Evolutionary conservation across 768 basidiomycete species (phyloP).

Genomic region (Lentinula sp.): DNA sequence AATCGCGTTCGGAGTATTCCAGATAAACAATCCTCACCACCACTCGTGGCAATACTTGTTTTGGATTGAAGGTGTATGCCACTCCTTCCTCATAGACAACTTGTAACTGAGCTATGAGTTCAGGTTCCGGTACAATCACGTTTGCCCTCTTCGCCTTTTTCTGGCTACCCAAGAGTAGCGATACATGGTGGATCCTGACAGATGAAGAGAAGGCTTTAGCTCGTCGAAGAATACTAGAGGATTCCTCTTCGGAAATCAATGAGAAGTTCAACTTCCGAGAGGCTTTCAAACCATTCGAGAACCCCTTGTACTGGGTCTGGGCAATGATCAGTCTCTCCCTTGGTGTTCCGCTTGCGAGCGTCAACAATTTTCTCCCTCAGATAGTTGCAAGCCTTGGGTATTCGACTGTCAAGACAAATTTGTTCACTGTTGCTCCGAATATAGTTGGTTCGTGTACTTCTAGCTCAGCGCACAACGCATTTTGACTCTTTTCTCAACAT

Average conservation of each 20-base stretch:
- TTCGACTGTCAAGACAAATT: constrained; percentile 44
- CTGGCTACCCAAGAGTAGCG: constrained; percentile 38
- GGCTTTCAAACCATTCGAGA: constrained; percentile 36
- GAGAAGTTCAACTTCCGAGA: constrained; percentile 35
- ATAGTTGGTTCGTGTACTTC: constrained; percentile 24
- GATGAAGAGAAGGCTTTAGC: constrained; percentile 34
- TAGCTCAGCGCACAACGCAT: background rate
- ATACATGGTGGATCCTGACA: constrained; percentile 32
- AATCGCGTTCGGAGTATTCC: constrained; percentile 48
- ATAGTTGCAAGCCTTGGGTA: constrained; percentile 39
- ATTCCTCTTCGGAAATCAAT: constrained; percentile 37
- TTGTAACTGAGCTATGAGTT: background rate
- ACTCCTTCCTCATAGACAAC: background rate
- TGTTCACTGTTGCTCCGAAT: constrained; percentile 49
- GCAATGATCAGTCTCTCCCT: constrained; percentile 38
- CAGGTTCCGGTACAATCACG: constrained; percentile 32
- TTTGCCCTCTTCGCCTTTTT: constrained; percentile 41
- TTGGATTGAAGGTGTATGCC: constrained; percentile 39
- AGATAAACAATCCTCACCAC: constrained; percentile 32
- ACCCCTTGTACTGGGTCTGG: constrained; percentile 44
- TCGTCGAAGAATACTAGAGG: constrained; percentile 33
- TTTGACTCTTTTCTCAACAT: background rate
- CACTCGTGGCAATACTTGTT: constrained; percentile 48
- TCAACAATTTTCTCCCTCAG: constrained; percentile 46
- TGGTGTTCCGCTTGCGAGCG: constrained; percentile 44